These are phyloP conservation scores for Paxillus rubicundulus DNA, from an alignment of 768 basidiomycete species.

Conservation along the genomic window DNA sequence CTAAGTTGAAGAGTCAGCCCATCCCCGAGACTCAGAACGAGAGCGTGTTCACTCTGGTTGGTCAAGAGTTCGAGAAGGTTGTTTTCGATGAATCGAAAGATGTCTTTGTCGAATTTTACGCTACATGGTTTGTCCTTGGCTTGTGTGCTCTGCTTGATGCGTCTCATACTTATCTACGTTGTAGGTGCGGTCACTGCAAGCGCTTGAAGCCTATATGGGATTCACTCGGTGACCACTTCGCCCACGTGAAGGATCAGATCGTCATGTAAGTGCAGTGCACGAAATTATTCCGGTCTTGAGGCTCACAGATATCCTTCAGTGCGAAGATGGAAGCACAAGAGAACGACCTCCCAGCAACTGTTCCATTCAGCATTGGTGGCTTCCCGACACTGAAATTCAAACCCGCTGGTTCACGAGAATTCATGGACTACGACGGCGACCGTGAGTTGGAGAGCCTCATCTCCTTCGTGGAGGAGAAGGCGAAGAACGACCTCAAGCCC, in stretches of 20 bases:
- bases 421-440: slow-evolving; percentile 93
- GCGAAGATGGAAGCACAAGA: slow-evolving; percentile 97
- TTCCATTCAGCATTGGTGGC: slow-evolving; percentile 81
- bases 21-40: slow-evolving; percentile 83
- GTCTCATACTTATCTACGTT: background rate
- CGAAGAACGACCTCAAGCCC: slow-evolving; percentile 67
- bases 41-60: slow-evolving; percentile 78
- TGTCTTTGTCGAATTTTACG: slow-evolving; percentile 96
- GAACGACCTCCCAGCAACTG: slow-evolving; percentile 90
- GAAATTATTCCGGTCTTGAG: background rate
- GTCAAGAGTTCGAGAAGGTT: slow-evolving; percentile 85
- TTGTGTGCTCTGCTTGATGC: background rate
- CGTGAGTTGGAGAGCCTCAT: slow-evolving; percentile 83
- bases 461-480: slow-evolving; percentile 78
- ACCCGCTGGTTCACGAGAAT: slow-evolving; percentile 79
- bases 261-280: slow-evolving; percentile 58
- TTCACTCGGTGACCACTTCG: slow-evolving; percentile 81
- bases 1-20: slow-evolving; percentile 87
- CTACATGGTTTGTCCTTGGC: slow-evolving; percentile 73
- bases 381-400: slow-evolving; percentile 99
- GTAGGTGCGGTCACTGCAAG: slow-evolving; percentile 93
- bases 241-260: slow-evolving; percentile 67
- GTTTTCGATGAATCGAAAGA: slow-evolving; percentile 88
- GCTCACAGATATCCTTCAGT: slow-evolving; percentile 37
- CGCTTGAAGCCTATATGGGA: slow-evolving; percentile 96